Conservation (phyloP, 805 yeast species). For the Limtongia smithiae region DNA sequence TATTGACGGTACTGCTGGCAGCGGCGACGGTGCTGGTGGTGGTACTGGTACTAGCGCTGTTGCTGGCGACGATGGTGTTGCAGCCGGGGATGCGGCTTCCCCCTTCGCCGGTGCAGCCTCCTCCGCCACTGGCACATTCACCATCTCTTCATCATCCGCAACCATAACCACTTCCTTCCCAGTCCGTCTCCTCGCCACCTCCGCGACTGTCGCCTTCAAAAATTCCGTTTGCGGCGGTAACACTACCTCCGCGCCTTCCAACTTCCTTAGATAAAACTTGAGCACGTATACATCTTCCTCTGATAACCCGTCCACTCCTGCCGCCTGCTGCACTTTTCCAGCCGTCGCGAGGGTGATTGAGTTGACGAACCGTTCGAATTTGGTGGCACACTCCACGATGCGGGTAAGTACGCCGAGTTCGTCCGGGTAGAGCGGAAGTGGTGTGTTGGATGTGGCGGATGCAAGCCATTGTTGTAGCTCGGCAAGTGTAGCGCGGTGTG, state of each 20-base stretch:
- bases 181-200: no score
- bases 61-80: background rate
- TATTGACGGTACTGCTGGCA: background rate
- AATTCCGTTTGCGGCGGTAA: constrained; percentile 37
- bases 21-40: background rate
- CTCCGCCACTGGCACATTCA: no score
- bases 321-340: background rate
- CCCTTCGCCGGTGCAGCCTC: no score
- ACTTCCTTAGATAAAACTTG: constrained; percentile 47
- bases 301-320: background rate
- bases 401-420: constrained; percentile 32
- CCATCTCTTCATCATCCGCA: no score
- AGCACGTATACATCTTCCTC: constrained; percentile 31
- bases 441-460: constrained; percentile 31
- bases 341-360: background rate
- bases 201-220: background rate
- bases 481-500: constrained; percentile 38
- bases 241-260: constrained; percentile 45
- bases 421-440: constrained; percentile 39
- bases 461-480: constrained; percentile 36
- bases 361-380: constrained; percentile 22
- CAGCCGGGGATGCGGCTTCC: background rate
- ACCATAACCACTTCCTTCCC: no score
- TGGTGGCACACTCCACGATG: constrained; percentile 26
- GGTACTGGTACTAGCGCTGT: background rate